phyloP scores from a whole-genome alignment of 192 early-diverging fungal genomes.

The Borealophlyctis nickersoniae region DNA sequence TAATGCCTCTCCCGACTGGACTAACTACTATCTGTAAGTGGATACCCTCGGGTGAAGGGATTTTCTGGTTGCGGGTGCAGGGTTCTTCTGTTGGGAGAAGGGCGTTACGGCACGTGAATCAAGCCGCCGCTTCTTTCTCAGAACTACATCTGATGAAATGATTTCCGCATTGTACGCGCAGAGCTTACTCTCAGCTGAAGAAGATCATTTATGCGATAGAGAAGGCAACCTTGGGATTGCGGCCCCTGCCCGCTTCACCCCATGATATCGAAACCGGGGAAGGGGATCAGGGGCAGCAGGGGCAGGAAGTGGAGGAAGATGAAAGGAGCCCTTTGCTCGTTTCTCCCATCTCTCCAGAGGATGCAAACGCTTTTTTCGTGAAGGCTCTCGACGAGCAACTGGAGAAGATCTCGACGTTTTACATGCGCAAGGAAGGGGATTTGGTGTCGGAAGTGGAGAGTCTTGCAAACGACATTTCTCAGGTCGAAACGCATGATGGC shows the following conservation, averaged over 20 bases:
- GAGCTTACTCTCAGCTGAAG: conserved; percentile 44
- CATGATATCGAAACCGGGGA: conserved; percentile 30
- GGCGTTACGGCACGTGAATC: background rate
- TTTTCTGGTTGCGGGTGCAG: no score
- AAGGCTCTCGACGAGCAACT: conserved; percentile 80
- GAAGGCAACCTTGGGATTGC: conserved; percentile 40
- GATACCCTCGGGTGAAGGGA: no score
- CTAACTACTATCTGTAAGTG: conserved; percentile 41
- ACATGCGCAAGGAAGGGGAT: conserved; percentile 78
- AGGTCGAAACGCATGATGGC: conserved; percentile 24
- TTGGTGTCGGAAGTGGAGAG: conserved; percentile 66
- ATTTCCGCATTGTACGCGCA: conserved; percentile 2
- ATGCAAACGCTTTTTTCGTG: conserved; percentile 52
- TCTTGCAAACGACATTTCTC: conserved; percentile 52
- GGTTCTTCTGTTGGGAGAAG: background rate
- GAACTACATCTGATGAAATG: background rate
- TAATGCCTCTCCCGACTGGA: conserved; percentile 74
- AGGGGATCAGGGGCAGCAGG: background rate
- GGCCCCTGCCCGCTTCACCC: conserved; percentile 30
- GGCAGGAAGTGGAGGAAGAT: conserved; percentile 9
- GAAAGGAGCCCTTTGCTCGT: conserved; percentile 30
- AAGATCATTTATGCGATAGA: conserved; percentile 50
- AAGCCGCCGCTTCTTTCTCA: background rate
- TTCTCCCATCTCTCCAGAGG: conserved; percentile 29
- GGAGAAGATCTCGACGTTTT: conserved; percentile 78